Conservation (phyloP, 75 land plant genomes). For the Picea sitchensis region DNA sequence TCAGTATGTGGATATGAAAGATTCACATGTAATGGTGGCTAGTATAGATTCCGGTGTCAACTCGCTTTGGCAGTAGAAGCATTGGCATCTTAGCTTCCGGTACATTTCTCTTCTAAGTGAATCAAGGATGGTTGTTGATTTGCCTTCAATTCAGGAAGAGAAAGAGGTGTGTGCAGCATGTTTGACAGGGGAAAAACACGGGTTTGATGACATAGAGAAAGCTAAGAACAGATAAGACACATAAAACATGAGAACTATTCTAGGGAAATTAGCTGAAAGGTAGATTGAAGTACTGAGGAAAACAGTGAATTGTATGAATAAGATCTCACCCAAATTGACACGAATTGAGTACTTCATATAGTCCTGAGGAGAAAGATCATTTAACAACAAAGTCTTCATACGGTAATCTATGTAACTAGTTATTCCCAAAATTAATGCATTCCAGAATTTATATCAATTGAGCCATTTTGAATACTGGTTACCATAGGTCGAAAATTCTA, state of each 20-base stretch:
- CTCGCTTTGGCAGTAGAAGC: no score
- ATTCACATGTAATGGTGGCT: no score
- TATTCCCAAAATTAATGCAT: neutral
- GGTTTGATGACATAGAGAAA: no score
- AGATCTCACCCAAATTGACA: no score
- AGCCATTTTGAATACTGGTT: neutral
- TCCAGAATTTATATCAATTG: neutral
- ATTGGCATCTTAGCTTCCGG: no score
- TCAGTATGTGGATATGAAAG: no score
- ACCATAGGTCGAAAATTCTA: neutral
- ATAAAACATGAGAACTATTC: neutral
- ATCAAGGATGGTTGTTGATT: no score
- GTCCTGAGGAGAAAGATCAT: neutral
- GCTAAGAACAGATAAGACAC: neutral
- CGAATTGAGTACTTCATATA: neutral
- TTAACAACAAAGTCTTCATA: neutral
- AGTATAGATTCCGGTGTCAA: no score
- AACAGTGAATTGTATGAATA: neutral
- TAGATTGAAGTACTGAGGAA: neutral
- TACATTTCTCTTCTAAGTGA: no score
- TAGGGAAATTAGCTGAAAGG: slow-evolving; percentile 1
- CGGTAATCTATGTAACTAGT: neutral
- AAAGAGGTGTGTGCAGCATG: no score
- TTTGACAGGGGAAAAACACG: no score
- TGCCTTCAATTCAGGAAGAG: no score